Conservation (phyloP, 768 basidiomycete genomes). For the Pholiota molesta region DNA sequence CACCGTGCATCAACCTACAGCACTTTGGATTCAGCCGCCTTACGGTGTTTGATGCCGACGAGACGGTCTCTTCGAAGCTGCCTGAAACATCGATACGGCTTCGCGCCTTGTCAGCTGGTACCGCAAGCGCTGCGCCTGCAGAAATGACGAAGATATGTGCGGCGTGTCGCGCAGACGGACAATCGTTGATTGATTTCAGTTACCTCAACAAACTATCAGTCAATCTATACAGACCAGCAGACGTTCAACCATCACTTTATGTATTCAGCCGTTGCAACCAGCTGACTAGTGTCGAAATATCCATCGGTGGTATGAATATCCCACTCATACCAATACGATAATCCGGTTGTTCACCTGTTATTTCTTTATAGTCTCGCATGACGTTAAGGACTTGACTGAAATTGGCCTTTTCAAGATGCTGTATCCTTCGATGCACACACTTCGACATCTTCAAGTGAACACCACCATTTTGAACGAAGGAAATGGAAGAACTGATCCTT, state of each 20-base stretch:
- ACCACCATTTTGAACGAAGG: not conserved
- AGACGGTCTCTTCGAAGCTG: not conserved
- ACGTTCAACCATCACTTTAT: not conserved
- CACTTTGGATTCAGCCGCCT: not conserved
- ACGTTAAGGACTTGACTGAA: not conserved
- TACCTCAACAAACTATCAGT: not conserved
- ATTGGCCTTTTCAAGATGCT: not conserved
- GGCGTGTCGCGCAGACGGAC: constrained; percentile 3
- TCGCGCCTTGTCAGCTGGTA: not conserved
- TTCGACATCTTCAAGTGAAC: not conserved
- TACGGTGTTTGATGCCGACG: not conserved
- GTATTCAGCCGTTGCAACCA: not conserved
- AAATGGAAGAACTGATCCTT: not conserved
- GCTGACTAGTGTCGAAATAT: not conserved
- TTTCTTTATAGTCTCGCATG: not conserved
- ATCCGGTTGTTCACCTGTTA: not conserved
- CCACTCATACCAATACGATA: not conserved
- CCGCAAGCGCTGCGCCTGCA: not conserved
- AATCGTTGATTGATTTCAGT: constrained; percentile 9
- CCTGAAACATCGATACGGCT: not conserved
- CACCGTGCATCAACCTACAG: constrained; percentile 9
- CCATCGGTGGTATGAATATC: not conserved
- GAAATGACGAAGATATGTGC: not conserved
- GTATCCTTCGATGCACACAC: not conserved
- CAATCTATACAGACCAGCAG: not conserved